Percentiles rank a stretch among this genome's conserved stretches.
Evolutionary conservation across 2,329 filamentous ascomycete species (phyloP).

Genomic region (Sarocladium kiliense): DNA sequence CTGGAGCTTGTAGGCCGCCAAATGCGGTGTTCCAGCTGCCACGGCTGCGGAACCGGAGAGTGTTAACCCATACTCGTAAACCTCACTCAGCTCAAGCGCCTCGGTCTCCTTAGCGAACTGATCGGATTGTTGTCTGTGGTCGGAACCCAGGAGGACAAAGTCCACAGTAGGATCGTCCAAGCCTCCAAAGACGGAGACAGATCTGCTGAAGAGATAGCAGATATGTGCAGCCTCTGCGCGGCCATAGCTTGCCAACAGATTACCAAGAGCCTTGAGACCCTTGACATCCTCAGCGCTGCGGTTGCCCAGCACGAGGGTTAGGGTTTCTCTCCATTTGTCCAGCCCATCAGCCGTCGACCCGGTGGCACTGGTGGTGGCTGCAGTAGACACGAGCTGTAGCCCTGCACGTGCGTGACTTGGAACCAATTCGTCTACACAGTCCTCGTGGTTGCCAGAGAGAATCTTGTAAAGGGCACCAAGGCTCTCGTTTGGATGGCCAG

Average conservation of each 20-base stretch:
- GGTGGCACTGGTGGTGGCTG: conserved; percentile 38
- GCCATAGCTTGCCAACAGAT: conserved; percentile 77
- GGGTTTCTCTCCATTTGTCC: conserved; percentile 90
- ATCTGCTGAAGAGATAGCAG: conserved; percentile 83
- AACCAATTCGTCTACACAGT: conserved; percentile 93
- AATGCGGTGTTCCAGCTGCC: conserved; percentile 64
- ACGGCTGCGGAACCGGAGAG: conserved; percentile 55
- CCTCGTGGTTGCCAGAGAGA: conserved; percentile 87
- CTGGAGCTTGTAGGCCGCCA: conserved; percentile 87
- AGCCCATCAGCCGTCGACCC: conserved; percentile 48
- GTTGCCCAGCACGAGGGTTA: conserved; percentile 82
- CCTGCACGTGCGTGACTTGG: conserved; percentile 88
- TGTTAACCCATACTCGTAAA: conserved; percentile 86
- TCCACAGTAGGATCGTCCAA: conserved; percentile 73
- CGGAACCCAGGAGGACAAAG: conserved; percentile 79
- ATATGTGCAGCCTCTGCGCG: conserved; percentile 88
- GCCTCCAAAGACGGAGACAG: conserved; percentile 68
- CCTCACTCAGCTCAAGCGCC: conserved; percentile 86
- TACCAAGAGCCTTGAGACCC: conserved; percentile 75
- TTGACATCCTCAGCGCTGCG: conserved; percentile 73
- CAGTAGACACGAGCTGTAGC: conserved; percentile 82
- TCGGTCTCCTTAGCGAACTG: conserved; percentile 78
- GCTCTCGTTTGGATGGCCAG: conserved; percentile 75
- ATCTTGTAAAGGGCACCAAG: conserved; percentile 90
- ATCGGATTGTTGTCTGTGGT: conserved; percentile 67